Evolutionary conservation across 345 rosid species (phyloP), one percentile per base, ranked within the genome.

Genomic region (Eucalyptus curtisii): DNA sequence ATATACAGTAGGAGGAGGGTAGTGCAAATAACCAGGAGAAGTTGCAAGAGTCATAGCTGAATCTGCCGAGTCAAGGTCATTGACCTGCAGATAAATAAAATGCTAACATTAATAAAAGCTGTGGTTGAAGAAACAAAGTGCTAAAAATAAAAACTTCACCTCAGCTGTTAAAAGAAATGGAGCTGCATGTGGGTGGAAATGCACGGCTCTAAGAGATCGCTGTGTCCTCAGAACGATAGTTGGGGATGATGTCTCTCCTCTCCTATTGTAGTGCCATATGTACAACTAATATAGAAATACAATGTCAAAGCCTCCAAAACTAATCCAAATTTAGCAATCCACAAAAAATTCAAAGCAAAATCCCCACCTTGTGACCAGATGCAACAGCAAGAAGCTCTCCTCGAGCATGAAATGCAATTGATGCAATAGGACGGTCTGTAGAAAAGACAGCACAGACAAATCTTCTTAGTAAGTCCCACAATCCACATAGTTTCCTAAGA

Each of bases 381-480:
- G 97, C 98, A 87, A 95, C 97, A 48, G 98, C 97, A 66, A 96
- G 96, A 80, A 95, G 89, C 88, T 96, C 97, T 40, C 98, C 98
- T 87, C 92, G 93, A 68, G 97, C 97, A 91, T 96, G 98, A 91
- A 96, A 96, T 91, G 98, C 96, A 91, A 96, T 95, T 24, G 98
- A 96, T 49, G 97, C 96, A 91, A 96, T 96, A 40, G 96, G 97
- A 87, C 95, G 98, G 90, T 92, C 98, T 96, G 92, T 88, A 90
- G 48, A 45, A 84, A 40, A 86, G 40, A 84, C 84, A 76, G 30
- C 30, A 66, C 30, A 89, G 45, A 90, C 37, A 49, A 24, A 86
- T 86, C 22, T 49, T 42, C 49, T 42, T 47, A 10, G 33, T 66
- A 17, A n/a, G 64, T 47, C 44, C n/a, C 30, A 86, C 30, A 33